These are phyloP conservation scores for Udeniomyces megalosporus DNA, from an alignment of 768 basidiomycete species.

Conservation along the genomic window DNA sequence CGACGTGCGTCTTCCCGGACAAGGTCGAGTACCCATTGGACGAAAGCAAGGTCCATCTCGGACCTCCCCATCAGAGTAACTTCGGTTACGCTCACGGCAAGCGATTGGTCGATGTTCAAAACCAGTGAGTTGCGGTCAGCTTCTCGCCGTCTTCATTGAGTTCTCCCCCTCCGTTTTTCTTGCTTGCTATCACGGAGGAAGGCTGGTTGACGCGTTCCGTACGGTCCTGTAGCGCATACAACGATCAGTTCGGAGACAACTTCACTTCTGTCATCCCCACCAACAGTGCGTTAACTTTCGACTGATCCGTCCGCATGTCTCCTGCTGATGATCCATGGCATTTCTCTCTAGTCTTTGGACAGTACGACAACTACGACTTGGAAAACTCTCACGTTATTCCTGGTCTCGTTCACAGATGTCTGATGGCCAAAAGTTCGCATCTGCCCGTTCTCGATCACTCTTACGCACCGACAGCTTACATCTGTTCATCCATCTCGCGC, in stretches of 20 bases:
- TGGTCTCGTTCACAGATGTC: conserved; percentile 81
- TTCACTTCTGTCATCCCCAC: conserved; percentile 96
- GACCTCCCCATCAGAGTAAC: conserved; percentile 79
- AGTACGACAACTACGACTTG: conserved; percentile 82
- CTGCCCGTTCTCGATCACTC: background rate
- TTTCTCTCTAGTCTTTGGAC: conserved; percentile 75
- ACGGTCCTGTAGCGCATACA: conserved; percentile 49
- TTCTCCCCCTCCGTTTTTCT: background rate
- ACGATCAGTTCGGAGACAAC: conserved; percentile 84
- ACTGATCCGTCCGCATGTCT: background rate
- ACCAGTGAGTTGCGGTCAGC: conserved; percentile 45
- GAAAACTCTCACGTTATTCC: conserved; percentile 90
- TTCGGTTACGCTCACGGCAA: conserved; percentile 96
- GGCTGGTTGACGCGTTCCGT: no score
- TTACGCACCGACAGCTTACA: background rate
- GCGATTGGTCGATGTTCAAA: conserved; percentile 85
- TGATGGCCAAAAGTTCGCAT: conserved; percentile 61
- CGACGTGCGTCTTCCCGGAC: conserved; percentile 95
- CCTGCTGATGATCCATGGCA: no score
- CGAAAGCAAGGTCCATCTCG: conserved; percentile 79
- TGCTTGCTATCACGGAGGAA: conserved; percentile 35
- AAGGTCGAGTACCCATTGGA: conserved; percentile 84
- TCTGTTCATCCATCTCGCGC: background rate
- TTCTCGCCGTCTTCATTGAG: background rate
- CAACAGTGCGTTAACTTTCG: conserved; percentile 31